Conservation (phyloP, 2,329 filamentous ascomycete genomes). For the Apiospora sp. region DNA sequence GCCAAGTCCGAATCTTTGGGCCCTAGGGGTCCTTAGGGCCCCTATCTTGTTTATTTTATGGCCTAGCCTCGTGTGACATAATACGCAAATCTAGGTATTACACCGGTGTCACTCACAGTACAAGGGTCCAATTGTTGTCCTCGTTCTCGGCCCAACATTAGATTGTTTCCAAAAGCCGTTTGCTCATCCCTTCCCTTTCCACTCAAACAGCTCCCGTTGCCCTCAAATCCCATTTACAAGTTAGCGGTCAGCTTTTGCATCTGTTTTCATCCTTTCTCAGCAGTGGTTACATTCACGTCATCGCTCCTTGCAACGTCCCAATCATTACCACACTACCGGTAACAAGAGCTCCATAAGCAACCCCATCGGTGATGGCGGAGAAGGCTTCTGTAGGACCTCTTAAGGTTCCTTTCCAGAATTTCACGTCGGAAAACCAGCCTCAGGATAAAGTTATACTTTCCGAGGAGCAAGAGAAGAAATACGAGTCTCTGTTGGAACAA, state of each 20-base stretch:
- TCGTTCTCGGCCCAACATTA: background rate
- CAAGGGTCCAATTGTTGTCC: background rate
- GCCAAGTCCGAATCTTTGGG: background rate
- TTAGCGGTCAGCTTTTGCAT: background rate
- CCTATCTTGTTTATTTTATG: constrained; percentile 15
- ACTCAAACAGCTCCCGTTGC: background rate
- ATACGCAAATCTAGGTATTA: constrained; percentile 15
- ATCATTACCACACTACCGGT: constrained; percentile 4
- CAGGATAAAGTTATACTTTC: constrained; percentile 67
- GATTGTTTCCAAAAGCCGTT: background rate
- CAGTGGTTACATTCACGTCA: background rate
- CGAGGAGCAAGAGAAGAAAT: constrained; percentile 81
- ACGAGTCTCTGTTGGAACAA: constrained; percentile 75
- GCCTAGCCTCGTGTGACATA: constrained; percentile 19
- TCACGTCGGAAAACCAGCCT: constrained; percentile 65
- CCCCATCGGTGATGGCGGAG: constrained; percentile 31
- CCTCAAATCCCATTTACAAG: background rate
- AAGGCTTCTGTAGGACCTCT: constrained; percentile 38
- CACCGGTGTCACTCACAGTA: background rate
- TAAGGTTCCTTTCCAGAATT: constrained; percentile 65
- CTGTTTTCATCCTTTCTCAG: constrained; percentile 1
- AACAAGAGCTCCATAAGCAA: constrained; percentile 18
- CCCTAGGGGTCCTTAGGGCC: constrained; percentile 9
- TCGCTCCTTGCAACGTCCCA: background rate
- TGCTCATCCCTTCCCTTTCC: constrained; percentile 9